phyloP scores from a whole-genome alignment of 768 basidiomycete genomes.

The Suillus hirtellus region DNA sequence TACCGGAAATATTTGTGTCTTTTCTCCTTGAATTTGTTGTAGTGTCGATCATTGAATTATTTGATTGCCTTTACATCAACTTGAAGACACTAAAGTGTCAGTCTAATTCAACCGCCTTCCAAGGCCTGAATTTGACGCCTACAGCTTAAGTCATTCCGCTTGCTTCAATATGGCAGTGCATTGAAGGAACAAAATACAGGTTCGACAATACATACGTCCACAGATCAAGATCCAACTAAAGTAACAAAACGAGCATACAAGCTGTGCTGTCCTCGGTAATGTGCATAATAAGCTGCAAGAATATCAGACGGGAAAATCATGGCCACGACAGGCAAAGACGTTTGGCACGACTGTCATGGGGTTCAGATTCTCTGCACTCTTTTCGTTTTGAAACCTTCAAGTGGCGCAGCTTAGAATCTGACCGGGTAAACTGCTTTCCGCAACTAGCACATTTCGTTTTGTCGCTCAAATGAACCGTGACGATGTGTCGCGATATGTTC shows the following conservation, averaged over 20 bases:
- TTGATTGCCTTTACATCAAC: neutral
- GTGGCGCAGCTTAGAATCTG: slow-evolving; percentile 28
- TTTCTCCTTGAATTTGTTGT: neutral
- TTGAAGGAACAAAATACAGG: neutral
- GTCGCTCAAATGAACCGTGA: slow-evolving; percentile 24
- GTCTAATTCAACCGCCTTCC: neutral
- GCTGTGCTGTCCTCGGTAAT: neutral
- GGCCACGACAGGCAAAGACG: neutral
- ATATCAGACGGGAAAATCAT: neutral
- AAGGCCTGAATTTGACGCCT: too few species aligned
- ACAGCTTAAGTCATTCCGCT: neutral
- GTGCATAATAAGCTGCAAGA: neutral
- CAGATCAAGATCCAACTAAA: neutral
- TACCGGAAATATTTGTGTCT: neutral
- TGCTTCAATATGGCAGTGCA: neutral
- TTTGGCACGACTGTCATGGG: neutral
- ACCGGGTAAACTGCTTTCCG: slow-evolving; percentile 23
- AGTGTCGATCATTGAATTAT: neutral
- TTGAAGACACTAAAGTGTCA: neutral
- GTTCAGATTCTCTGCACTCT: slow-evolving; percentile 1
- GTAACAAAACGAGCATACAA: neutral
- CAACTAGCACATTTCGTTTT: slow-evolving; percentile 24
- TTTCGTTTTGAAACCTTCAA: slow-evolving; percentile 14
- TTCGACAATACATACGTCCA: neutral
- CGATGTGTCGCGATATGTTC: slow-evolving; percentile 28